A percentile compares a stretch with the other conserved stretches of the same genome.
Conservation (phyloP, 2,329 filamentous ascomycete genomes). For the Chrysosporium keratinophilum region DNA sequence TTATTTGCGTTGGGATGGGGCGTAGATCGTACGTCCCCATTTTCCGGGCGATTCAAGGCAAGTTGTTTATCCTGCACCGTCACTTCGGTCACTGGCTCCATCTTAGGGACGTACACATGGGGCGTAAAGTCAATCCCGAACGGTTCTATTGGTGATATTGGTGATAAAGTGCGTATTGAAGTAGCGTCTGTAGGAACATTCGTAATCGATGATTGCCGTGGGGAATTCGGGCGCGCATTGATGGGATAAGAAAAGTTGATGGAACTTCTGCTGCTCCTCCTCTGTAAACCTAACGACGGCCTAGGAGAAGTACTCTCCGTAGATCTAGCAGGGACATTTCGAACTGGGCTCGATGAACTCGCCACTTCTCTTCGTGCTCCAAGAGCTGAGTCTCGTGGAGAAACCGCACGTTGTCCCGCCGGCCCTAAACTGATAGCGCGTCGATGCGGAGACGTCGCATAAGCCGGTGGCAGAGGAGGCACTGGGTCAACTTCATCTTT, state of each 20-base stretch:
- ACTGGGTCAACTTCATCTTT: slow-evolving; percentile 53
- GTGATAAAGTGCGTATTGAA: slow-evolving; percentile 5
- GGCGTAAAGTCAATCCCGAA: not conserved
- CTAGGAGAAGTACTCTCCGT: slow-evolving; percentile 22
- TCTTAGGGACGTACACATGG: not conserved
- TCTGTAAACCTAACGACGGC: slow-evolving; percentile 28
- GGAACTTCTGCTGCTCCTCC: slow-evolving; percentile 34
- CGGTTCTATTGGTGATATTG: not conserved
- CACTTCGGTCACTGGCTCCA: not conserved
- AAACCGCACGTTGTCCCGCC: slow-evolving; percentile 34
- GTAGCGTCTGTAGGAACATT: slow-evolving; percentile 3
- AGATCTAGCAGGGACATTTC: not conserved
- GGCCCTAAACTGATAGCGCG: slow-evolving; percentile 45
- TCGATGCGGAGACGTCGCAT: slow-evolving; percentile 24
- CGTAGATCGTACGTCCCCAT: not conserved
- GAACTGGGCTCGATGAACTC: not conserved
- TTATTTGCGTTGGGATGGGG: not conserved
- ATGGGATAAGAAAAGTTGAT: slow-evolving; percentile 42
- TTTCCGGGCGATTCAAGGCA: not conserved
- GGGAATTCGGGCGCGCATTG: slow-evolving; percentile 34
- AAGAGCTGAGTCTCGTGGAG: slow-evolving; percentile 32
- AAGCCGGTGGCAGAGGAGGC: slow-evolving; percentile 56
- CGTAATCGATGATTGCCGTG: slow-evolving; percentile 21
- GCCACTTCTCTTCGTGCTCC: slow-evolving; percentile 18
- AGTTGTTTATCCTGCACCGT: slow-evolving; percentile 1